Base-by-base conservation (phyloP, 208 protist genomes). In the Leishmania aethiopica region DNA sequence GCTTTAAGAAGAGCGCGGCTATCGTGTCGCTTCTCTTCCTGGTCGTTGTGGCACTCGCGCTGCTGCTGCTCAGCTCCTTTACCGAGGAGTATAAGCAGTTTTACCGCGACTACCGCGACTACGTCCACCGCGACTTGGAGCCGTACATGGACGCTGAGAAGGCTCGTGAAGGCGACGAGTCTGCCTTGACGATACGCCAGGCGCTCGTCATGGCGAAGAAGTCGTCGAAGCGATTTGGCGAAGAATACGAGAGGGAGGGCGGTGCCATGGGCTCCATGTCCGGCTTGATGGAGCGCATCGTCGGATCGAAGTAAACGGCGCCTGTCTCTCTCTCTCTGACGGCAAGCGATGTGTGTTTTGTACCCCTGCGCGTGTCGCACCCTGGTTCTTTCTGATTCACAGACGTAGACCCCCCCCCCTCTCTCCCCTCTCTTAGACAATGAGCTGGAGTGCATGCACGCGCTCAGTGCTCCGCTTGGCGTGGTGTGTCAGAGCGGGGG, bases 151-250 rank as follows among this genome's bases (percentile, higher is more conserved):
- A 85, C 5, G 80, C 89, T 70, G 83, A 87, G 28, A 55, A 64
- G 51, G 47, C 76, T 10, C 80, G 83, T 35, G 74, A 88, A 1
- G 72, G 60, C 5, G 74, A 83, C 53, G 83, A 71, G 75, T 19
- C 66, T 49, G 51, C 62, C 25, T 10, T 95, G 53, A 89, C 88
- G 37, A 51, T 93, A 49, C 88, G 91, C 25, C 70, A 86, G 77
- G 78, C 86, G 25, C 70, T 96, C 49, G 81, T 95, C 4, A 45
- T 94, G 47, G 73, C 88, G 17, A 97, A 97, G 86, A 90, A 90
- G 74, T 84, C 88, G 6, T 90, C 91, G 4, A 84, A 93, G 83
- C 78, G 85, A 0, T 92, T 91, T 83, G 89, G 91, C 70, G 73
- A 88, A 72, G 85, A 91, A 75, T 89, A 89, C 75, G 75, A 88